Percentiles rank a stretch among this genome's conserved stretches.
These are phyloP conservation scores for Orbilia blumenaviensis DNA, from an alignment of 2,329 filamentous ascomycete genomes.

Conservation along the genomic window DNA sequence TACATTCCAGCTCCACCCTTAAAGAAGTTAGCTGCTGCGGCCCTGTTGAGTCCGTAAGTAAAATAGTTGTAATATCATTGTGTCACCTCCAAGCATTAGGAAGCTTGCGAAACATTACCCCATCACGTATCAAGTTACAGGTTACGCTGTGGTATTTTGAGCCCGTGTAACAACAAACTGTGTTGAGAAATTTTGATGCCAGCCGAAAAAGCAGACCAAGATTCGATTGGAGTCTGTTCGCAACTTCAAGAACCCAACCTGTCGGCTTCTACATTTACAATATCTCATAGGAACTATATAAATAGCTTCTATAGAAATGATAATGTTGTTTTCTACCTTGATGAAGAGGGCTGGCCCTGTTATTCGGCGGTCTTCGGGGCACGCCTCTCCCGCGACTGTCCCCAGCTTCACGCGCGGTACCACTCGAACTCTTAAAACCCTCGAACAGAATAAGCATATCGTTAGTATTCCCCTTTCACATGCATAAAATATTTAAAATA, in stretches of 20 bases:
- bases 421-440: conserved; percentile 12
- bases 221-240: too few relatives aligned
- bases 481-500: not conserved
- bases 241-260: not conserved
- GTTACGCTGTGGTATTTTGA: conserved; percentile 29
- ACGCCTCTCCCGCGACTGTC: not conserved
- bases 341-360: conserved; percentile 24
- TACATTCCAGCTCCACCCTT: not conserved
- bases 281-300: too few relatives aligned
- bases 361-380: not conserved
- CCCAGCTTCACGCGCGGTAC: not conserved
- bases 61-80: too few relatives aligned
- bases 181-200: conserved; percentile 32
- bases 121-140: not conserved
- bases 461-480: conserved; percentile 8
- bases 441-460: conserved; percentile 42
- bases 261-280: too few relatives aligned
- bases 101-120: too few relatives aligned
- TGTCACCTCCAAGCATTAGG: too few relatives aligned
- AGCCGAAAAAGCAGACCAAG: not conserved
- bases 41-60: too few relatives aligned
- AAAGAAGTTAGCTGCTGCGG: too few relatives aligned
- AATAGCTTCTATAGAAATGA: not conserved
- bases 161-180: conserved; percentile 24
- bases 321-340: conserved; percentile 3